Evolutionary conservation across 1,284 basidiomycete species (phyloP).

Genomic region (Boletus coffeatus): DNA sequence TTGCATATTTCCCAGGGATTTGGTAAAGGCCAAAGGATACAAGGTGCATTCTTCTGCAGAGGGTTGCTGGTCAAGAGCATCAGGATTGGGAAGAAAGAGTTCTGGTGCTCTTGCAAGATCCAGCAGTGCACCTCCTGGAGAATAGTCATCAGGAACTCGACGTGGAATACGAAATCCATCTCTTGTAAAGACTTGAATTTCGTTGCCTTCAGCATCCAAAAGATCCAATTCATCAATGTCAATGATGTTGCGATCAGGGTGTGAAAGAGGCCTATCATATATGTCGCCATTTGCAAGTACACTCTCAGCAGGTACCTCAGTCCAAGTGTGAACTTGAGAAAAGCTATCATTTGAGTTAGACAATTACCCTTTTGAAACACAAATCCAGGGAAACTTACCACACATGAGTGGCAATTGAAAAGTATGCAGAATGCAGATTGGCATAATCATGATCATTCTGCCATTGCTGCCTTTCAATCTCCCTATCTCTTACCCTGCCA

Average conservation of each 20-base stretch:
- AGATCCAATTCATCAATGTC: background rate
- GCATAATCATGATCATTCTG: background rate
- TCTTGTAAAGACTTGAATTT: background rate
- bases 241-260: background rate
- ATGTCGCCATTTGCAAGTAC: background rate
- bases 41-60: background rate
- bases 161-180: background rate
- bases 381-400: background rate
- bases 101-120: background rate
- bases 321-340: background rate
- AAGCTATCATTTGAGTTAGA: background rate
- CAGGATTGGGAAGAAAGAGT: background rate
- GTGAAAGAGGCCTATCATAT: background rate
- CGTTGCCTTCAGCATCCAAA: background rate
- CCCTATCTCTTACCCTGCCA: background rate
- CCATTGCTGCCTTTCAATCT: background rate
- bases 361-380: no score
- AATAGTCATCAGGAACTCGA: background rate
- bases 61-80: background rate
- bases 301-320: background rate
- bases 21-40: background rate
- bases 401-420: background rate
- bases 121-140: background rate
- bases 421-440: background rate
- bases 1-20: no score